phyloP scores from a whole-genome alignment of 1,284 basidiomycete species.

The Ceratobasidium sp. region DNA sequence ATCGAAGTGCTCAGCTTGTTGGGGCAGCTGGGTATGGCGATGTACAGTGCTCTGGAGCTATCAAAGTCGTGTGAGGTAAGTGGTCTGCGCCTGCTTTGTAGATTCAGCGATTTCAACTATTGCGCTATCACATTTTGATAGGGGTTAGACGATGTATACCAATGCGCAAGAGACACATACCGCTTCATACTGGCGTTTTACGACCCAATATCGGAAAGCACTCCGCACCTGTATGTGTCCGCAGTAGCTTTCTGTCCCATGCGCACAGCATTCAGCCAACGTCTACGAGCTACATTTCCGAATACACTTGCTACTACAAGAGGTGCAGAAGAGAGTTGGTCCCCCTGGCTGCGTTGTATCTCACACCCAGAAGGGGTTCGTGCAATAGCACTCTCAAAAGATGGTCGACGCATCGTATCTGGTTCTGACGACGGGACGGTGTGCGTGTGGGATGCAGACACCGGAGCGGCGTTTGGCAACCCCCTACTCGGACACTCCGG shows the following conservation, averaged over 20 bases:
- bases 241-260: background rate
- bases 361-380: background rate
- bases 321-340: background rate
- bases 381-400: conserved; percentile 33
- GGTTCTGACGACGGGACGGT: conserved; percentile 9
- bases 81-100: no score
- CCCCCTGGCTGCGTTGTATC: background rate
- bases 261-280: background rate
- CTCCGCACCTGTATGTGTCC: conserved; percentile 3
- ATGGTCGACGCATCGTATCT: conserved; percentile 18
- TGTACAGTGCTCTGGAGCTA: no score
- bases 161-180: background rate
- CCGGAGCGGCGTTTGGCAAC: background rate
- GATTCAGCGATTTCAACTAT: no score
- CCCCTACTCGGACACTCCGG: background rate
- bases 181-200: conserved; percentile 1
- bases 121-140: no score
- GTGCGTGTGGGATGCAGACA: conserved; percentile 39
- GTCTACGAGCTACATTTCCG: background rate
- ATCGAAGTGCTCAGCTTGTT: conserved; percentile 39
- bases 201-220: background rate
- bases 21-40: background rate
- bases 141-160: no score
- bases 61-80: no score
- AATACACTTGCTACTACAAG: background rate